Base-by-base conservation (phyloP, 164 flowering plant genomes). In the Cinnamomum micranthum region DNA sequence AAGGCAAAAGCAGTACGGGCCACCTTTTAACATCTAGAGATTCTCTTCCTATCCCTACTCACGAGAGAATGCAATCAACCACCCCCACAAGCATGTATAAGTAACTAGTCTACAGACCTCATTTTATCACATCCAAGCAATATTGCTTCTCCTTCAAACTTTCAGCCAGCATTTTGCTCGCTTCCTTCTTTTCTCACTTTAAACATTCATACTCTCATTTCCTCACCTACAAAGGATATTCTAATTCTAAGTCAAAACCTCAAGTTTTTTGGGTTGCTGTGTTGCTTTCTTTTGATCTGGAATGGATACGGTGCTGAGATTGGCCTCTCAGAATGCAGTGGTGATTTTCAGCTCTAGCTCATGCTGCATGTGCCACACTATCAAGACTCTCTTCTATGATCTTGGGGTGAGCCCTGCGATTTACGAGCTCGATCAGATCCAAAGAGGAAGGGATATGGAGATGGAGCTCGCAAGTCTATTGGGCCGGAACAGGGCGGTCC, bases 301-400 rank as follows among this genome's bases (percentile, higher is more conserved):
- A 2, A 74, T 78, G 82, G 79, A 76, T 28, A 55, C 68, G 28
- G 82, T 80, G 52, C 41, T 58, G 74, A 73, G 28, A 50, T 58
- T 91, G 82, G 80, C 86, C 0, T 80, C 88, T n/a, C 91, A 88
- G 81, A 89, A 84, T 58, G 92, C 90, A 2, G 89, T 92, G 24
- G 88, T 91, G 79, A 87, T 92, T 20, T 92, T 92, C 85, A 91
- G 90, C 85, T 87, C 85, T 81, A 91, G 91, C 84, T 82, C 92
- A 11, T 91, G 95, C 58, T 89, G 94, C 85, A 76, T 92, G 80
- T 86, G 88, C 77, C 89, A 92, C 72, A 84, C 97, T 4, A 90
- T 92, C 74, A 82, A 82, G 75, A 85, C 85, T 47, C 81, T 92
- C 33, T 88, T 92, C 74, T 80, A 79, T 25, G 95, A 87, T 41